Conservation (phyloP, 768 basidiomycete species). For the Rhizopogon salebrosus region DNA sequence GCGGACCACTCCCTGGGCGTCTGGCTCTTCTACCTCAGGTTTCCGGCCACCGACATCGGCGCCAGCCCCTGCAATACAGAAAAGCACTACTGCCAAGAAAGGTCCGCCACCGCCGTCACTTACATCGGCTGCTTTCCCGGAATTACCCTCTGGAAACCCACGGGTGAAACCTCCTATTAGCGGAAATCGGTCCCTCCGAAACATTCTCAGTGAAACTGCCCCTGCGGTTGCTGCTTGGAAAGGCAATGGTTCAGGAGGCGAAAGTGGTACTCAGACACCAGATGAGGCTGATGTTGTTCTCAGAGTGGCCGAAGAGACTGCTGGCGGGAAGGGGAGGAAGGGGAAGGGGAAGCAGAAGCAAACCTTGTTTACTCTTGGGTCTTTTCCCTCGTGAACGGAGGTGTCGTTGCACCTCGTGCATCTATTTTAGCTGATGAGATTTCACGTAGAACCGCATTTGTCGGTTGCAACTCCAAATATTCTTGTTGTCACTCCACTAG, state of each 20-base stretch:
- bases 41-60: slow-evolving; percentile 18
- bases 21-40: slow-evolving; percentile 20
- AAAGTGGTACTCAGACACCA: slow-evolving; percentile 5
- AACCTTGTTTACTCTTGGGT: slow-evolving; percentile 67
- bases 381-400: slow-evolving; percentile 33
- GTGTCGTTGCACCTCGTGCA: background rate
- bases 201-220: slow-evolving; percentile 53
- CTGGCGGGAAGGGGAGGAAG: slow-evolving; percentile 55
- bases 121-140: slow-evolving; percentile 61
- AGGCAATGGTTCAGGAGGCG: slow-evolving; percentile 22
- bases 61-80: slow-evolving; percentile 9
- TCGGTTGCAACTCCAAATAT: background rate
- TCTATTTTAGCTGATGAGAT: background rate
- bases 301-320: slow-evolving; percentile 11
- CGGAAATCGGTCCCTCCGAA: slow-evolving; percentile 62
- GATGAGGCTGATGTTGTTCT: slow-evolving; percentile 4
- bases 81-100: background rate
- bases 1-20: slow-evolving; percentile 61
- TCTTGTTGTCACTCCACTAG: background rate
- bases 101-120: slow-evolving; percentile 34
- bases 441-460: background rate
- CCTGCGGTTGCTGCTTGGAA: slow-evolving; percentile 28
- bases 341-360: slow-evolving; percentile 82
- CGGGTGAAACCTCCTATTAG: slow-evolving; percentile 43
- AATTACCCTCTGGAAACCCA: slow-evolving; percentile 45